A percentile compares a stretch with the other conserved stretches of the same genome.
Evolutionary conservation across 768 basidiomycete species (phyloP).

Genomic region (Hericium alpestre): DNA sequence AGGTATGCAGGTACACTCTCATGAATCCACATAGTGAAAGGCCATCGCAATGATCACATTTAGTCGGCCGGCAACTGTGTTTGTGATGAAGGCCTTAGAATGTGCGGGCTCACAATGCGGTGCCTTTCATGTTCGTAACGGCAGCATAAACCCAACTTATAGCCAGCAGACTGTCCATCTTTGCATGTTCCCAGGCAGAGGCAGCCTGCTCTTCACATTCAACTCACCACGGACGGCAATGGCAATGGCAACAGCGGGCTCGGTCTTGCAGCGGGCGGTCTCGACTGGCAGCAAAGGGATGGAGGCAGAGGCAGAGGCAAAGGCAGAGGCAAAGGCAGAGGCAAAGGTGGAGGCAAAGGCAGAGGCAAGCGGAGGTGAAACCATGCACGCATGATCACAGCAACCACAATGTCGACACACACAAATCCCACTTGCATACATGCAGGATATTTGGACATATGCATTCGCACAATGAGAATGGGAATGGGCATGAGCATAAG

Average conservation of each 20-base stretch:
- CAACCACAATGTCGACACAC: background rate
- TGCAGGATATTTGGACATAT: conserved; percentile 13
- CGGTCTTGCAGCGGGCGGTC: background rate
- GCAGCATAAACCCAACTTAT: no score
- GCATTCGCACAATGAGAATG: conserved; percentile 7
- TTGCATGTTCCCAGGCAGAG: no score
- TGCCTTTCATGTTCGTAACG: no score
- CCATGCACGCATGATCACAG: background rate
- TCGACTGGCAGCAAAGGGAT: background rate
- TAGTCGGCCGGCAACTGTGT: no score
- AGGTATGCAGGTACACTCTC: conserved; percentile 20
- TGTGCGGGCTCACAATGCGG: no score
- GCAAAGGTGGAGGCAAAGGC: no score
- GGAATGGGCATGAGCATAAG: background rate
- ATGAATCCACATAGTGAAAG: no score
- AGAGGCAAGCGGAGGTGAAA: conserved; percentile 7
- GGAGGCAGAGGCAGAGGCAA: background rate
- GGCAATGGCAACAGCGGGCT: background rate
- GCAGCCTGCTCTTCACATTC: no score
- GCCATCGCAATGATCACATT: no score
- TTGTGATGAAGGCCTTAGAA: no score
- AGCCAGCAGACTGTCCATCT: no score
- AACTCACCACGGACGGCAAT: background rate
- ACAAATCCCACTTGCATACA: conserved; percentile 1
- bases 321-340: no score